Evolutionary conservation across 2,329 filamentous ascomycete species (phyloP).

Genomic region (Hymenoscyphus infarciens): DNA sequence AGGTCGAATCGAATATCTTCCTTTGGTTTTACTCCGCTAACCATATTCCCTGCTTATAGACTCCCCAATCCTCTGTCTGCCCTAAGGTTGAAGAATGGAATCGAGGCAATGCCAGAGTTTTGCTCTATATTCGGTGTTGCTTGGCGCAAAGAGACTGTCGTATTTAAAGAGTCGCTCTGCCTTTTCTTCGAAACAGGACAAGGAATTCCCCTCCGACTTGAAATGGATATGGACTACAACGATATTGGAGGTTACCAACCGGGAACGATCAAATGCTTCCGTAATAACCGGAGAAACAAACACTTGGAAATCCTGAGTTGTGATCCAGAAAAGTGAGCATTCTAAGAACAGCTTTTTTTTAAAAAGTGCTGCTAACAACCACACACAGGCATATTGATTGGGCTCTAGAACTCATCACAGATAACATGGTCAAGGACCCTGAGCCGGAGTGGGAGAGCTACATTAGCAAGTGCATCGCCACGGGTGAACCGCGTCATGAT

Average conservation of each 20-base stretch:
- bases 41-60: conserved; percentile 13
- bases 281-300: conserved; percentile 27
- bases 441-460: conserved; percentile 17
- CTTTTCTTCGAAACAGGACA: conserved; percentile 25
- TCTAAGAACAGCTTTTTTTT: not conserved
- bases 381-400: conserved; percentile 30
- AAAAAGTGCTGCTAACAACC: conserved; percentile 5
- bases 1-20: conserved; percentile 16
- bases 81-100: conserved; percentile 19
- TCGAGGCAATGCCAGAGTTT: conserved; percentile 21
- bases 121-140: conserved; percentile 16
- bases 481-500: conserved; percentile 23
- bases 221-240: conserved; percentile 30
- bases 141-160: conserved; percentile 15
- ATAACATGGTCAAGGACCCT: conserved; percentile 25
- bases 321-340: conserved; percentile 29
- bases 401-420: conserved; percentile 32
- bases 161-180: conserved; percentile 27
- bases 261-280: conserved; percentile 24
- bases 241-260: conserved; percentile 23
- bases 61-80: conserved; percentile 20
- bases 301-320: conserved; percentile 29
- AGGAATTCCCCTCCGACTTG: conserved; percentile 24
- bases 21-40: conserved; percentile 3
- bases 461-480: conserved; percentile 23